Evolutionary conservation across 805 yeast species (phyloP), one percentile per base, ranked within the genome.

Genomic region (Myxozyma vanderwaltii): DNA sequence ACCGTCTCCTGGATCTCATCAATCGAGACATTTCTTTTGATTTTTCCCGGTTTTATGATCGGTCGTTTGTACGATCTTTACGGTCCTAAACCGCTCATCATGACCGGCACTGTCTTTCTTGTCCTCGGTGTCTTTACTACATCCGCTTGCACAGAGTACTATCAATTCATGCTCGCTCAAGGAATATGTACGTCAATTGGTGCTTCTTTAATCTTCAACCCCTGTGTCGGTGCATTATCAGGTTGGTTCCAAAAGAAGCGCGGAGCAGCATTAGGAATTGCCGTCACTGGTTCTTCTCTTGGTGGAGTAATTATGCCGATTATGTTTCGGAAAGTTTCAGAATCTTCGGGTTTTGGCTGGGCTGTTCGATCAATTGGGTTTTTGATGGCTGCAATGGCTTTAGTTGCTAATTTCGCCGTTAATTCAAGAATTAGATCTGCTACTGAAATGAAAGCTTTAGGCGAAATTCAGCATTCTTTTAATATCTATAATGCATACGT

Each of bases 91-190:
- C 35, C 36, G 6, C 59, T 70, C 52, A 58, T 63, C 8, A 41
- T 68, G 21, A 35, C 46, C 2, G 72, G 71, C 7, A 56, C 66
- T 4, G 31, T 68, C 8, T 31, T 67, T 10, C 64, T 66, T 43
- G 36, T 63, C 26, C 54, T 69, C 23, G 69, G 72, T 7, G 54
- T 71, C 49, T 69, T 74, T 69, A 68, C 72, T 65, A 63, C 71
- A 6, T 67, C 72, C 19, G 64, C 71, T 55, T 77, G 81, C 43
- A 70, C 70, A 2, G 67, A 73, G 8, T 73, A 80, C 19, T 80
- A 77, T 66, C 87, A 84, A 58, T 77, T 84, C 53, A 74, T 84
- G 39, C 70, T 84, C 15, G 75, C 81, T 2, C 84, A 82, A 67
- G 81, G 86, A 33, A 66, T 80, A n/a, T 77, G 82, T 4, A 68